Conservation (phyloP, 176 grass and related monocot species). For the Zoysia pacifica region DNA sequence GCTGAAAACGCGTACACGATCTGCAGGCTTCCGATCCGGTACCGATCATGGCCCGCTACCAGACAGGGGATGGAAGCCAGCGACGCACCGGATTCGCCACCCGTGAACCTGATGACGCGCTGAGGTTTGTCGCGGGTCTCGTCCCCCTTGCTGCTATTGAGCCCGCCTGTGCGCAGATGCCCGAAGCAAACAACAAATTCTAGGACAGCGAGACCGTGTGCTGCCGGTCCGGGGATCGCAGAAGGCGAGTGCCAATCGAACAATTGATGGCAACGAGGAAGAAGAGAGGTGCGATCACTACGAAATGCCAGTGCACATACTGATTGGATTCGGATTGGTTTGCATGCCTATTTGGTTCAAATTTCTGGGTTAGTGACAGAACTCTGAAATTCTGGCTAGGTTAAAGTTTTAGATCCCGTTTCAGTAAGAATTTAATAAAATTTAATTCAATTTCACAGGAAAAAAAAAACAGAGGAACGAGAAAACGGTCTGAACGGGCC, state of each 20-base stretch:
- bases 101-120: conserved; percentile 23
- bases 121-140: conserved; percentile 7
- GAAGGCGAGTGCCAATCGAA: not conserved
- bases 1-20: not conserved
- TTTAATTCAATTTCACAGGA: no score
- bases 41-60: not conserved
- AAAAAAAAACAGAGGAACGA: no score
- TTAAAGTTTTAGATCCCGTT: no score
- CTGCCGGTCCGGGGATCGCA: not conserved
- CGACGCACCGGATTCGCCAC: not conserved
- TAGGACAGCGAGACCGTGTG: not conserved
- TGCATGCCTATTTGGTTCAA: no score
- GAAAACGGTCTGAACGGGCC: no score
- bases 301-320: not conserved
- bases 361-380: no score
- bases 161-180: not conserved
- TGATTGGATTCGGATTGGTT: not conserved
- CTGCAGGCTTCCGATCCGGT: not conserved
- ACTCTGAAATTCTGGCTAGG: no score
- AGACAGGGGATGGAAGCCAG: not conserved
- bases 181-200: not conserved
- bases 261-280: no score
- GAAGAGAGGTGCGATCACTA: not conserved
- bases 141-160: not conserved
- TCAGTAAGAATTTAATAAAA: no score